phyloP scores from a whole-genome alignment of 306 rosid species.

The Delonix regia region DNA sequence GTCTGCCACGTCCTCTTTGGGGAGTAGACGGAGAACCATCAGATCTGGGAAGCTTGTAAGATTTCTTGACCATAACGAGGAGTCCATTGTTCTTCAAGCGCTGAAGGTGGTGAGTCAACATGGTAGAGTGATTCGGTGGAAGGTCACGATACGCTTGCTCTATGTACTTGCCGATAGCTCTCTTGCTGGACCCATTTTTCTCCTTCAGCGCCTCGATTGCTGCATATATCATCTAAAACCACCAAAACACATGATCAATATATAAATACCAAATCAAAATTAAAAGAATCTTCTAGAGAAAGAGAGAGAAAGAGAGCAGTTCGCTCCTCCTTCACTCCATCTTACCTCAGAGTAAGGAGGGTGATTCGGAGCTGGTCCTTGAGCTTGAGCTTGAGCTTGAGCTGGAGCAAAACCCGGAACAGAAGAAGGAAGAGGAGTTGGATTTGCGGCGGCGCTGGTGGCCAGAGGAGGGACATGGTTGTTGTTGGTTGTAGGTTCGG shows the following conservation, averaged over 20 bases:
- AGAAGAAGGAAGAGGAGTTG: background rate
- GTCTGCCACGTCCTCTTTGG: slow-evolving; percentile 58
- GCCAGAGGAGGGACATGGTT: slow-evolving; percentile 32
- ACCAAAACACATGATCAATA: background rate
- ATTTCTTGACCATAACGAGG: slow-evolving; percentile 72
- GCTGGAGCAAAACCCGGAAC: background rate
- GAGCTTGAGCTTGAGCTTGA: background rate
- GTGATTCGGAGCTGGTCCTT: slow-evolving; percentile 18
- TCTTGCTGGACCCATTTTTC: slow-evolving; percentile 75
- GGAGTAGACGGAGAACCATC: slow-evolving; percentile 26
- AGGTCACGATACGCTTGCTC: slow-evolving; percentile 63
- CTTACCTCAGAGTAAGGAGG: slow-evolving; percentile 80
- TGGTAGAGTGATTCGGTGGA: slow-evolving; percentile 55
- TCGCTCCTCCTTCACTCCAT: background rate
- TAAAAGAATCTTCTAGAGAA: background rate
- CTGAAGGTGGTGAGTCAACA: slow-evolving; percentile 77
- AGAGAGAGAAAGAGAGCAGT: background rate
- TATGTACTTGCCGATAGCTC: slow-evolving; percentile 77
- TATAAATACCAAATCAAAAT: background rate
- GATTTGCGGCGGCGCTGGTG: background rate
- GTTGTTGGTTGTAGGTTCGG: slow-evolving; percentile 24
- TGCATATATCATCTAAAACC: slow-evolving; percentile 68
- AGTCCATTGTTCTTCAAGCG: slow-evolving; percentile 63
- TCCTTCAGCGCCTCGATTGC: slow-evolving; percentile 81
- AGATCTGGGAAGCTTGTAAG: slow-evolving; percentile 79